Percentiles rank a stretch among this genome's conserved stretches.
These are phyloP conservation scores for Mycena venus DNA, from an alignment of 768 basidiomycete genomes.

Conservation along the genomic window DNA sequence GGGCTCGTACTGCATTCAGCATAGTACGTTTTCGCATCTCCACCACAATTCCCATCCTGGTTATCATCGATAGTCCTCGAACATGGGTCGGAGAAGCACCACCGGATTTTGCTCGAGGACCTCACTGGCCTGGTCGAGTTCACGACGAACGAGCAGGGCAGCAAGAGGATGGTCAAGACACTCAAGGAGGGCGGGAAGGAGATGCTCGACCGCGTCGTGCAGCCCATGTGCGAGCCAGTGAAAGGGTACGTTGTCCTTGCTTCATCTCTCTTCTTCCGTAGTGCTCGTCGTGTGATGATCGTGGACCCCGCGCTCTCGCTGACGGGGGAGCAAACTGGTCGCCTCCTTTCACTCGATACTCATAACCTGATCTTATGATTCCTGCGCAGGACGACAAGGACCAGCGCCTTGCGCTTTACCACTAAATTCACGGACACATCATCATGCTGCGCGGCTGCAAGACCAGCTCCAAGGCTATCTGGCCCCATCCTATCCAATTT, in stretches of 20 bases:
- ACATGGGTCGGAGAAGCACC: slow-evolving; percentile 83
- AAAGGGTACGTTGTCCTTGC: slow-evolving; percentile 69
- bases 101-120: slow-evolving; percentile 80
- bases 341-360: too few species aligned
- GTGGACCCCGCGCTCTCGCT: too few species aligned
- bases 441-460: too few species aligned
- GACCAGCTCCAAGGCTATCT: slow-evolving; percentile 94
- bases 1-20: slow-evolving; percentile 89
- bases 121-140: too few species aligned
- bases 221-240: slow-evolving; percentile 87
- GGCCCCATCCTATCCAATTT: slow-evolving; percentile 63
- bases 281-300: too few species aligned
- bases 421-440: too few species aligned
- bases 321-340: too few species aligned
- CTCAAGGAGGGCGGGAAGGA: slow-evolving; percentile 88
- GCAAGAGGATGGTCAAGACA: slow-evolving; percentile 88
- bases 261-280: not conserved
- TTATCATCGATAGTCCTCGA: slow-evolving; percentile 72
- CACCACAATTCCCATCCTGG: not conserved
- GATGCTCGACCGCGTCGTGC: slow-evolving; percentile 79
- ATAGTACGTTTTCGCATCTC: slow-evolving; percentile 65
- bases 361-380: too few species aligned
- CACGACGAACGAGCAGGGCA: slow-evolving; percentile 86
- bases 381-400: too few species aligned
- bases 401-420: too few species aligned